Evolutionary conservation across 805 yeast genomes (phyloP).

Genomic region (Lachancea fermentati): DNA sequence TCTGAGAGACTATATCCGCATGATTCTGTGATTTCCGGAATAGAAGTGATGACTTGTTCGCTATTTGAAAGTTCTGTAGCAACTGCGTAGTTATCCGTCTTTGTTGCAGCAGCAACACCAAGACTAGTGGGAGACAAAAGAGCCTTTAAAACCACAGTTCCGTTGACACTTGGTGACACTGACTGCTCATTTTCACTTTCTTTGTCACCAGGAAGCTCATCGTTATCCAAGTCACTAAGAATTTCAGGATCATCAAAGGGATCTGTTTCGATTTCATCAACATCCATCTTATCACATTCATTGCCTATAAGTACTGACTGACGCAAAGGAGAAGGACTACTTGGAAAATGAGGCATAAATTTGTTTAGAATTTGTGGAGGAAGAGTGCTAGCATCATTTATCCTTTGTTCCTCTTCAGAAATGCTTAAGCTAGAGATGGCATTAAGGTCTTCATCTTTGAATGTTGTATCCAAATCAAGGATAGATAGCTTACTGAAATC

Average conservation of each 20-base stretch:
- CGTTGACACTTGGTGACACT: conserved; percentile 5
- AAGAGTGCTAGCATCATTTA: conserved; percentile 5
- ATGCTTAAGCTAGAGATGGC: conserved; percentile 20
- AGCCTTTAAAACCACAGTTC: conserved; percentile 18
- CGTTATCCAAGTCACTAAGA: conserved; percentile 4
- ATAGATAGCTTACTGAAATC: conserved; percentile 9
- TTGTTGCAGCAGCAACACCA: conserved; percentile 28
- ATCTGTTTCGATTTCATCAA: conserved; percentile 9
- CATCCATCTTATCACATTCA: conserved; percentile 15
- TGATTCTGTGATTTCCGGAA: neutral
- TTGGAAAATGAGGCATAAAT: conserved; percentile 15
- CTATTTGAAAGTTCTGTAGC: conserved; percentile 1
- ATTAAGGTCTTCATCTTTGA: conserved; percentile 16
- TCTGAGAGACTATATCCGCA: neutral
- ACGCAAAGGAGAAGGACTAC: conserved; percentile 16
- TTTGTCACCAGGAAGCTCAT: conserved; percentile 1
- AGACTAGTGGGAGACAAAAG: conserved; percentile 27
- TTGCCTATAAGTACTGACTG: conserved; percentile 11
- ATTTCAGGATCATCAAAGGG: neutral
- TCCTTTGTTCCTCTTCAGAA: conserved; percentile 5
- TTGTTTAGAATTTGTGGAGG: conserved; percentile 15
- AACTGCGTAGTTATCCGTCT: conserved; percentile 11
- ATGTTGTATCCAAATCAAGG: conserved; percentile 4
- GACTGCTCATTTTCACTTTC: conserved; percentile 3
- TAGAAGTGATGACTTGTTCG: neutral